Evolutionary conservation across 2,329 filamentous ascomycete species (phyloP).

Genomic region (Paraphoma sp.): DNA sequence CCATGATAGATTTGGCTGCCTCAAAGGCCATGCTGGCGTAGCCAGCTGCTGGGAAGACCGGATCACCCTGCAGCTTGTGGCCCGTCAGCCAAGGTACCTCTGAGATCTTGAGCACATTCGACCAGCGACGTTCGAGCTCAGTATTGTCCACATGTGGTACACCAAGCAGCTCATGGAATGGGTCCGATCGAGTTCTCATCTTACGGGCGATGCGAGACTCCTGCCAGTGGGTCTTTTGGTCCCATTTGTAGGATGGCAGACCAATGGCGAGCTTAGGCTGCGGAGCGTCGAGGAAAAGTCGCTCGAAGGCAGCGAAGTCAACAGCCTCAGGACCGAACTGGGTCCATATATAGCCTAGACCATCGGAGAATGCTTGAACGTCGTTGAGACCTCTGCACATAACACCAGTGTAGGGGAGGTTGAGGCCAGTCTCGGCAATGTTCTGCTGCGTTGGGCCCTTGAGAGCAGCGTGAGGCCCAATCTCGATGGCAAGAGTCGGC

Average conservation of each 20-base stretch:
- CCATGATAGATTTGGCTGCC: not conserved
- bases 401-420: conserved; percentile 24
- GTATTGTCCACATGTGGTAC: not conserved
- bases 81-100: conserved; percentile 18
- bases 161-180: conserved; percentile 13
- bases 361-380: conserved; percentile 21
- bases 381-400: conserved; percentile 29
- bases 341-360: conserved; percentile 12
- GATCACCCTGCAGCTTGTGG: conserved; percentile 25
- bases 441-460: conserved; percentile 50
- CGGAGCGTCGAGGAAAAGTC: not conserved
- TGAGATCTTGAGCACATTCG: conserved; percentile 51
- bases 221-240: conserved; percentile 28
- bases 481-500: conserved; percentile 52
- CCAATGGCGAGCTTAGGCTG: conserved; percentile 1
- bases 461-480: conserved; percentile 56
- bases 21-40: conserved; percentile 49
- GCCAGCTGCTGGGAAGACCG: conserved; percentile 54
- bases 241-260: conserved; percentile 38
- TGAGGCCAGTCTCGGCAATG: conserved; percentile 21
- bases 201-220: conserved; percentile 10
- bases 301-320: conserved; percentile 5
- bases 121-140: conserved; percentile 14
- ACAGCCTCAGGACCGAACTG: not conserved
- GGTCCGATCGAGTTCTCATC: conserved; percentile 12